Evolutionary conservation across 768 basidiomycete species (phyloP).

Genomic region (Boletellus ananiceps): DNA sequence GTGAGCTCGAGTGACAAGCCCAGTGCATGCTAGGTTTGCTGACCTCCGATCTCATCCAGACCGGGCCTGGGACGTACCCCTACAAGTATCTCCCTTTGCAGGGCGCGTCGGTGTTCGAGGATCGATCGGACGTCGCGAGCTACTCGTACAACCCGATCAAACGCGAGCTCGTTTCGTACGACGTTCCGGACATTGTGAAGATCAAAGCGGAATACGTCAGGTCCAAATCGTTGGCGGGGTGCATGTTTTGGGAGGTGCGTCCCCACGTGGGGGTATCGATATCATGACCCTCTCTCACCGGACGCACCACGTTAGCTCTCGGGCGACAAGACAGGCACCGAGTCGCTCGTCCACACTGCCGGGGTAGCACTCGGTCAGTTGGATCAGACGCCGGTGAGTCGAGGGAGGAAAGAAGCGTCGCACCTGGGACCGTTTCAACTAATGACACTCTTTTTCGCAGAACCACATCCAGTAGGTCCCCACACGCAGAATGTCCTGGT

Average conservation of each 20-base stretch:
- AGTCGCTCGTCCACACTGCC: conserved; percentile 54
- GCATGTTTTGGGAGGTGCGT: conserved; percentile 68
- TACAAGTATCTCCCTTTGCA: conserved; percentile 68
- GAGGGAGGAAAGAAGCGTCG: too few relatives aligned
- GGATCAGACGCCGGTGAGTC: conserved; percentile 46
- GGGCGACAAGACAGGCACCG: conserved; percentile 52
- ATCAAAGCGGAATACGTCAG: conserved; percentile 67
- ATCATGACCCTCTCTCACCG: too few relatives aligned
- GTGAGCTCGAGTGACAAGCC: conserved; percentile 32
- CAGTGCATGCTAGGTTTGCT: background rate
- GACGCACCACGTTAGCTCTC: conserved; percentile 36
- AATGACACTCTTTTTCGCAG: conserved; percentile 13
- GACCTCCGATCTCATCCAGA: conserved; percentile 31
- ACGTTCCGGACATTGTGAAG: conserved; percentile 62
- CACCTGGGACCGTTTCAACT: background rate
- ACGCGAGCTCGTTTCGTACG: conserved; percentile 70
- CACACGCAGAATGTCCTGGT: background rate
- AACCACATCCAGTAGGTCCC: conserved; percentile 55
- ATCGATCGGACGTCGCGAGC: conserved; percentile 63
- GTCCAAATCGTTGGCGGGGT: conserved; percentile 55
- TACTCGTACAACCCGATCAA: conserved; percentile 73
- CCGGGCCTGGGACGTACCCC: conserved; percentile 75
- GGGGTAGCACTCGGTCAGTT: conserved; percentile 46
- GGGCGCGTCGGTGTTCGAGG: conserved; percentile 59
- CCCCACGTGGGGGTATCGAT: too few relatives aligned